These are phyloP conservation scores for Metschnikowia lachancei DNA, from an alignment of 805 yeast genomes.

Conservation along the genomic window DNA sequence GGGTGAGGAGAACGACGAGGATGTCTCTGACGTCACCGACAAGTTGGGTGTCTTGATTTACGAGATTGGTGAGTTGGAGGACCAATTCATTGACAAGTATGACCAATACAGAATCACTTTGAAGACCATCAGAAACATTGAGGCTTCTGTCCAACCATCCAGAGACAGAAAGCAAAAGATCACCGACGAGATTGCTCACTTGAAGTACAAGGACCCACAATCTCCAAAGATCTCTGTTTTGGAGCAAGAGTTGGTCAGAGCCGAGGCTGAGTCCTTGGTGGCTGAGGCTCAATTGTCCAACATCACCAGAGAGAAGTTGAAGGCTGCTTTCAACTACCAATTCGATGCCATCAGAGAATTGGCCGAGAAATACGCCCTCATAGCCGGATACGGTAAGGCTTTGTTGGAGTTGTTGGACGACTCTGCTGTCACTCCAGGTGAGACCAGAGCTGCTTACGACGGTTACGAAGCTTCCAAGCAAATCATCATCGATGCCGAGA, in stretches of 20 bases:
- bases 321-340: slow-evolving; percentile 96
- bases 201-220: slow-evolving; percentile 97
- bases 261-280: slow-evolving; percentile 97
- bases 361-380: slow-evolving; percentile 92
- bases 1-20: slow-evolving; percentile 99
- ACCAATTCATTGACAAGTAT: slow-evolving; percentile 96
- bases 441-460: slow-evolving; percentile 96
- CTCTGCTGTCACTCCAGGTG: slow-evolving; percentile 98
- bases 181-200: slow-evolving; percentile 95
- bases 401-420: slow-evolving; percentile 93
- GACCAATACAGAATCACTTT: slow-evolving; percentile 96
- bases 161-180: slow-evolving; percentile 97
- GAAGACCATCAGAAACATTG: slow-evolving; percentile 93
- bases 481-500: slow-evolving; percentile 95
- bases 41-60: slow-evolving; percentile 92
- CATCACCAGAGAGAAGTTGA: slow-evolving; percentile 96
- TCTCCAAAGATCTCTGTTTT: slow-evolving; percentile 92
- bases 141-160: slow-evolving; percentile 96
- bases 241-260: slow-evolving; percentile 98
- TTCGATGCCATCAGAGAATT: slow-evolving; percentile 93
- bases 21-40: slow-evolving; percentile 94
- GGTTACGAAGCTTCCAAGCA: slow-evolving; percentile 98
- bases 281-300: slow-evolving; percentile 99
- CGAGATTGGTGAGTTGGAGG: slow-evolving; percentile 97
- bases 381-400: slow-evolving; percentile 99